Percentiles rank a stretch among this genome's conserved stretches.
Conservation (phyloP, 108 stramenopile species). For the Epithemia pelagica region DNA sequence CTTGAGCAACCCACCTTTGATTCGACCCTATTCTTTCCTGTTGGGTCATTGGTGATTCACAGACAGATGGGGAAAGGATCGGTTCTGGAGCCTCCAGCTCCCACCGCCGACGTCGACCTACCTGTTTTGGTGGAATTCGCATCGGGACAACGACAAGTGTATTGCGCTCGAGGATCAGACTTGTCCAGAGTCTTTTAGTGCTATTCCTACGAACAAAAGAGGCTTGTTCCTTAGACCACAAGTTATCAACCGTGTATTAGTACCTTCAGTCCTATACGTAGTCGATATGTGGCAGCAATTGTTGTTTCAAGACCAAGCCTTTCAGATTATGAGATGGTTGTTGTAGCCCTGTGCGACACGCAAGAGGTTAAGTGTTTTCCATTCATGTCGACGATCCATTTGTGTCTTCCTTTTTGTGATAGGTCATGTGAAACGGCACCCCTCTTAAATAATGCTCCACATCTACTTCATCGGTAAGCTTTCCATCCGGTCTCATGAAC, state of each 20-base stretch:
- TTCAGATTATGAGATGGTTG: too few relatives aligned
- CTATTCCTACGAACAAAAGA: too few relatives aligned
- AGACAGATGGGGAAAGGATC: constrained; percentile 48
- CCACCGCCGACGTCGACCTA: not conserved
- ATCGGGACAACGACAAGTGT: constrained; percentile 20
- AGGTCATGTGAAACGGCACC: not conserved
- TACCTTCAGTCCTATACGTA: too few relatives aligned
- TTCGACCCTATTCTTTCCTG: constrained; percentile 69
- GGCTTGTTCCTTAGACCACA: too few relatives aligned
- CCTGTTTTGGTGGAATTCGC: constrained; percentile 24
- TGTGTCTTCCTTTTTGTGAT: not conserved
- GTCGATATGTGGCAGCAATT: too few relatives aligned
- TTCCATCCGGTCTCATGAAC: constrained; percentile 1
- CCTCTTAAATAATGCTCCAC: not conserved
- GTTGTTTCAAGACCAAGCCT: too few relatives aligned
- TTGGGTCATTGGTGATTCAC: constrained; percentile 57
- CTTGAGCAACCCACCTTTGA: too few relatives aligned
- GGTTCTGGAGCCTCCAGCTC: constrained; percentile 45
- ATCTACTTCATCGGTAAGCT: not conserved
- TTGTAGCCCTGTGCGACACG: too few relatives aligned
- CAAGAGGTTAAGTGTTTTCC: too few relatives aligned
- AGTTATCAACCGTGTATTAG: too few relatives aligned
- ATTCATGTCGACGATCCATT: too few relatives aligned
- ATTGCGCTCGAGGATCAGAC: constrained; percentile 27
- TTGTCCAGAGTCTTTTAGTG: too few relatives aligned